Base-by-base conservation (phyloP, 2,329 filamentous ascomycete genomes). In the Sporothrix brasiliensis region DNA sequence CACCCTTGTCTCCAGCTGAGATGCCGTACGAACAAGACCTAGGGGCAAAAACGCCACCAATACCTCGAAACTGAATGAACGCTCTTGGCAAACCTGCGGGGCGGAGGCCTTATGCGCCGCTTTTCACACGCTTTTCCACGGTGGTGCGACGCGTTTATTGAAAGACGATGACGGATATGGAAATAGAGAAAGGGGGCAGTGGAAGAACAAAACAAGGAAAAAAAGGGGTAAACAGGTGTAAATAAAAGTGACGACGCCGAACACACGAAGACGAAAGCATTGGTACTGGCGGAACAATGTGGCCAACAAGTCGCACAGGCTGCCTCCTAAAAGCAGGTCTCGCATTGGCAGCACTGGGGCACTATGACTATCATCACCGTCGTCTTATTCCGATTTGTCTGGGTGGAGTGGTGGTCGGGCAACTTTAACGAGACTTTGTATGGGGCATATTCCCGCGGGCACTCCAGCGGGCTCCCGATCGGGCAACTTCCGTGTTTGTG, bases 241-340 rank as follows among this genome's bases (percentile, higher is more conserved):
- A 44, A 44, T 44, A 13, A 61, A 24, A 44, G 14, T 10, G n/a
- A 47, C 6, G n/a, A 5, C 11, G 11, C 14, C 14, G 41, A 44
- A 44, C 11, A 34, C 6, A 34, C 34, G 34, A 34, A 5, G 30
- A 5, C 30, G 30, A 34, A 34, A 9, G 34, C 34, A 34, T 34
- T 1, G 34, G 9, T 5, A 5, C 5, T 34, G 5, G 34, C 7
- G 34, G 34, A 5, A 9, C 34, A 34, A 34, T 34, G 30, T 9
- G 34, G 34, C 27, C 27, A 30, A 30, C 34, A 34, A 6, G 34
- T 34, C 10, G 10, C 3, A 13, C 58, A 10, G 61, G 61, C 61
- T 50, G 61, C 61, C 61, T 50, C 61, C 44, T 34, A 44, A 61
- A 61, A 61, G n/a, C 34, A 61, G 56, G 56, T 41, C 34, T 7